phyloP scores from a whole-genome alignment of 2,329 filamentous ascomycete species.

The Nigrograna mackinnonii region DNA sequence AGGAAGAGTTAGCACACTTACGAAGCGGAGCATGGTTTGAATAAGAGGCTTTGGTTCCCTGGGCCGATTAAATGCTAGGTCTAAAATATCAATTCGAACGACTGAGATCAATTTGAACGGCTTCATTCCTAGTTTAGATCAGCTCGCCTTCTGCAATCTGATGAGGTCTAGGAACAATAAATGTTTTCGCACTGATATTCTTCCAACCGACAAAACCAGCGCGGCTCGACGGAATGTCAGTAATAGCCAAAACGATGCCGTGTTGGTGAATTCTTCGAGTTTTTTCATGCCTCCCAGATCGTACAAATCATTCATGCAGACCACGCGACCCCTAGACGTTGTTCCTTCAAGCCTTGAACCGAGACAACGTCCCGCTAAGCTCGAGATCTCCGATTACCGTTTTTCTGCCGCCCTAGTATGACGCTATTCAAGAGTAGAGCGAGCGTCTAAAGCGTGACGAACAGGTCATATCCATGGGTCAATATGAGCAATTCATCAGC shows the following conservation, averaged over 20 bases:
- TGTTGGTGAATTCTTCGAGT: neutral
- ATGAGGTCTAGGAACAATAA: too few species aligned
- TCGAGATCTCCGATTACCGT: neutral
- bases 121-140: too few species aligned
- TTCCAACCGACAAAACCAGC: too few species aligned
- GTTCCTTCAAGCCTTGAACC: neutral
- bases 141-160: too few species aligned
- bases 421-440: slow-evolving; percentile 5
- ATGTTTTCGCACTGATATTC: too few species aligned
- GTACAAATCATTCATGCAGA: neutral
- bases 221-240: too few species aligned
- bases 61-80: too few species aligned
- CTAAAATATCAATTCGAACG: too few species aligned
- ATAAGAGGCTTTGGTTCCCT: too few species aligned
- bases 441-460: slow-evolving; percentile 7
- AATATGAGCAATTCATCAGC: slow-evolving; percentile 1
- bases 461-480: slow-evolving; percentile 9
- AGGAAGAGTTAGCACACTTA: neutral
- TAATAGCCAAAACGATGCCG: neutral
- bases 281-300: neutral
- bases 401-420: slow-evolving; percentile 2
- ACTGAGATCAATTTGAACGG: too few species aligned
- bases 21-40: too few species aligned
- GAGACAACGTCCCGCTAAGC: neutral
- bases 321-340: neutral